phyloP scores from a whole-genome alignment of 208 protist genomes.

The Novymonas esmeraldas region DNA sequence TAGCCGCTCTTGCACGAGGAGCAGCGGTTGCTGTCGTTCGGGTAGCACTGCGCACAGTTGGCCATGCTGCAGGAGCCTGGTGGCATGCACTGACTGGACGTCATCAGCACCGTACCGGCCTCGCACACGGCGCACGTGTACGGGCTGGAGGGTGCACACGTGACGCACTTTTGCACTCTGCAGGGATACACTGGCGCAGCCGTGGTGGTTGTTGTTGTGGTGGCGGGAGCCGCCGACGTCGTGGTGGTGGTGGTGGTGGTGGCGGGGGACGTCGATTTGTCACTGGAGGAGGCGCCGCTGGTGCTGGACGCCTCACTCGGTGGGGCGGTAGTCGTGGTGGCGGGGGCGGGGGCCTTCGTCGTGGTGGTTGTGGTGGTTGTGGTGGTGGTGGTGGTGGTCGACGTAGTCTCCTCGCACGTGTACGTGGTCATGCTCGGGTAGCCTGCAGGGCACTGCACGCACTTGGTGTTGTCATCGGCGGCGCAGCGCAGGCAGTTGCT shows the following conservation, averaged over 20 bases:
- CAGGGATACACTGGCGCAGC: no score
- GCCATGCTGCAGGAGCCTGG: constrained; percentile 9
- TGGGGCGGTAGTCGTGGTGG: not conserved
- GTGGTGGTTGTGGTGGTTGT: not conserved
- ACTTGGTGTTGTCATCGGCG: constrained; percentile 6
- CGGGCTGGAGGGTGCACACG: not conserved
- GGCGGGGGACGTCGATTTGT: no score
- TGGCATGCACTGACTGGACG: constrained; percentile 9
- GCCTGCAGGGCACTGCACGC: constrained; percentile 7
- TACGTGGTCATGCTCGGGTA: constrained; percentile 5
- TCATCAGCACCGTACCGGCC: constrained; percentile 2
- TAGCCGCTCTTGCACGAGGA: constrained; percentile 17
- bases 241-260: not conserved
- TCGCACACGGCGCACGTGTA: constrained; percentile 5
- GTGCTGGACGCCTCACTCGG: not conserved
- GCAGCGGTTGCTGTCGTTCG: constrained; percentile 21
- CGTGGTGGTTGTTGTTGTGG: not conserved
- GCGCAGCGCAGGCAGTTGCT: not conserved
- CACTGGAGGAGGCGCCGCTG: not conserved
- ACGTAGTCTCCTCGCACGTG: not conserved
- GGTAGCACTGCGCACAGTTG: constrained; percentile 20
- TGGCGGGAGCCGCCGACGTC: not conserved
- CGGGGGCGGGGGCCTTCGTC: not conserved
- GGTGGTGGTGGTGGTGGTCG: not conserved
- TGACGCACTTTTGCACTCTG: not conserved